Base-by-base conservation (phyloP, 2,329 filamentous ascomycete species). In the Microcyclosporella mali region DNA sequence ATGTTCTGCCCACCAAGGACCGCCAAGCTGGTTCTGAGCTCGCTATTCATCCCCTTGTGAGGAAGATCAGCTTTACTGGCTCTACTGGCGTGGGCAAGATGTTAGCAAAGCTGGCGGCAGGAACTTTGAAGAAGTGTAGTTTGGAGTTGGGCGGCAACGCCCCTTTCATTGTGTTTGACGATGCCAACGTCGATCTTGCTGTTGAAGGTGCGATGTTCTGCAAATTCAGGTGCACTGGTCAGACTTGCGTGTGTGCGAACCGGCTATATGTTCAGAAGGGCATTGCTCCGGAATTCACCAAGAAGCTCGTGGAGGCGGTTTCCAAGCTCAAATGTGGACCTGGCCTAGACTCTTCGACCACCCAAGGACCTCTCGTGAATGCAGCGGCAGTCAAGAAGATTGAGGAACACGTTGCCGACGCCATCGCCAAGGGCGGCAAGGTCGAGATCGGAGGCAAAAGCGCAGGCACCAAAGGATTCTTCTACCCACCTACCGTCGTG, bases 281-380 rank as follows among this genome's bases (percentile, higher is more conserved):
- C 45, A 77, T 92, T 61, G 72, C 73, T 45, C 68, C 74, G 14
- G 37, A 41, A 12, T 52, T 48, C 32, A 41, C 35, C 44, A 76
- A 37, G 21, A 37, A 37, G 4, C 43, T 52, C 21, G 46, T 46
- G 9, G 44, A 46, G n/a, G 74, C 47, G 59, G 84, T 89, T 37
- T 75, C 76, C 58, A 68, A 63, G 6, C 87, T 90, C 70, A 81
- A 78, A 56, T 81, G 90, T 42, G 86, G 86, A 40, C 73, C 79
- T 53, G 85, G 85, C 2, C 88, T 84, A 61, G 76, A 76, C 2
- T 66, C 78, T 27, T 78, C 74, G 46, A 72, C 78, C 37, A 89
- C 85, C 0, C 85, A 89, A 58, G 86, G 86, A 0, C 86, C 86
- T n/a, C 68, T 92, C 11, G 88, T 95, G 58, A 88, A 95, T 69